phyloP scores from a whole-genome alignment of 495 filamentous ascomycete species.

The Trypethelium eluteriae region DNA sequence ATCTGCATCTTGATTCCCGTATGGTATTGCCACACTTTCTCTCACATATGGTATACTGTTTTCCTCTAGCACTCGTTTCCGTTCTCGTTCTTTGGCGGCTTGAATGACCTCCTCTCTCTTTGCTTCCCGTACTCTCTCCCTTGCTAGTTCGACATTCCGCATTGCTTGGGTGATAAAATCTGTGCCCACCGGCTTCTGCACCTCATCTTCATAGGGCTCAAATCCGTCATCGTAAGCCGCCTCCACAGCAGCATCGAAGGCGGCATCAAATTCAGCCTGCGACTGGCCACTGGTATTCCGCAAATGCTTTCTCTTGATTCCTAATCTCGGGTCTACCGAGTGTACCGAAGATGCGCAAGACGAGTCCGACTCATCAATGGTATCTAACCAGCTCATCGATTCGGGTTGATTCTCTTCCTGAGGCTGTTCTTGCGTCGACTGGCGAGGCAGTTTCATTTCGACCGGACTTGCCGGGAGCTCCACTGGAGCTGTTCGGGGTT shows the following conservation, averaged over 20 bases:
- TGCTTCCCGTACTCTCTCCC: constrained; percentile 68
- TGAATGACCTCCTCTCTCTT: constrained; percentile 60
- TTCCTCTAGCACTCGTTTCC: constrained; percentile 34
- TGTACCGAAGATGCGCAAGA: constrained; percentile 66
- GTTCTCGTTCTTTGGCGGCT: constrained; percentile 44
- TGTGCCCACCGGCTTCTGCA: constrained; percentile 8
- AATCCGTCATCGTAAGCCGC: constrained; percentile 91
- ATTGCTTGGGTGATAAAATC: constrained; percentile 8
- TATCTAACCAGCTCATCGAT: constrained; percentile 72
- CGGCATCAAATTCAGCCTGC: constrained; percentile 90
- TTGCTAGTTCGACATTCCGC: constrained; percentile 67
- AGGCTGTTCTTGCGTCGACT: constrained; percentile 2
- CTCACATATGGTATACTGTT: constrained; percentile 20
- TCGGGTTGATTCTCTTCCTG: constrained; percentile 17
- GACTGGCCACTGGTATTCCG: constrained; percentile 64
- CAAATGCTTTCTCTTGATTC: constrained; percentile 58
- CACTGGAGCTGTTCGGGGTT: not conserved
- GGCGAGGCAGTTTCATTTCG: not conserved
- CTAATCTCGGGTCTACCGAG: constrained; percentile 65
- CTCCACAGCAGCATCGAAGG: constrained; percentile 90
- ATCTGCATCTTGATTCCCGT: constrained; percentile 28
- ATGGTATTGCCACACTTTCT: constrained; percentile 5
- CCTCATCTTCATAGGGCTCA: constrained; percentile 58
- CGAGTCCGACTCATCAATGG: constrained; percentile 92
- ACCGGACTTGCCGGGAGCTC: constrained; percentile 9